These are phyloP conservation scores for Microdochium trichocladiopsis DNA, from an alignment of 2,329 filamentous ascomycete genomes.

Conservation along the genomic window DNA sequence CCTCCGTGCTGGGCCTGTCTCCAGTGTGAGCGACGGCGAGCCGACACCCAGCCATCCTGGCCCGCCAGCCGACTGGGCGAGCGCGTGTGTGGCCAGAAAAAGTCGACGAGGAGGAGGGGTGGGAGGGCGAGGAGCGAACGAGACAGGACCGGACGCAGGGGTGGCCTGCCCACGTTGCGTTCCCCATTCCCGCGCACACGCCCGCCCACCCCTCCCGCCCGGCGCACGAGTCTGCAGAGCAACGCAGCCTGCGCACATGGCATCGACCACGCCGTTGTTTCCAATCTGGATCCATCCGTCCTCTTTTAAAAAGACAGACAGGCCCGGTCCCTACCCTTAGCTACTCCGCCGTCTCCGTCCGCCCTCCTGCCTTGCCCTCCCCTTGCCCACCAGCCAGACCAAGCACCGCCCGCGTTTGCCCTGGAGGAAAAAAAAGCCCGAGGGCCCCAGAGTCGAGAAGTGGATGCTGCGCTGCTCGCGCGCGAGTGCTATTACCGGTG, in stretches of 20 bases:
- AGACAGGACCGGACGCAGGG: not conserved
- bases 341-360: not conserved
- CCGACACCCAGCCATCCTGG: too few relatives aligned
- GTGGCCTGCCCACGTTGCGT: not conserved
- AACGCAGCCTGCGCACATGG: not conserved
- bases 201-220: not conserved
- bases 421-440: not conserved
- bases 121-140: not conserved
- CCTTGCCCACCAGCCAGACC: too few relatives aligned
- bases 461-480: too few relatives aligned
- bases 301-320: not conserved
- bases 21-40: too few relatives aligned
- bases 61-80: too few relatives aligned
- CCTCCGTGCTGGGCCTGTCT: too few relatives aligned
- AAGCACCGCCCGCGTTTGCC: not conserved
- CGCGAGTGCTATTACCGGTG: too few relatives aligned
- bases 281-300: not conserved
- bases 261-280: slow-evolving; percentile 1
- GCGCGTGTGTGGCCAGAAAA: too few relatives aligned
- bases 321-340: not conserved
- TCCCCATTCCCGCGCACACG: not conserved
- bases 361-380: not conserved
- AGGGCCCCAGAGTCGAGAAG: too few relatives aligned
- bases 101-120: not conserved
- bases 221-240: not conserved